A percentile compares a stretch with the other conserved stretches of the same genome.
phyloP scores from a whole-genome alignment of 208 protist species.

The Leishmania arabica region DNA sequence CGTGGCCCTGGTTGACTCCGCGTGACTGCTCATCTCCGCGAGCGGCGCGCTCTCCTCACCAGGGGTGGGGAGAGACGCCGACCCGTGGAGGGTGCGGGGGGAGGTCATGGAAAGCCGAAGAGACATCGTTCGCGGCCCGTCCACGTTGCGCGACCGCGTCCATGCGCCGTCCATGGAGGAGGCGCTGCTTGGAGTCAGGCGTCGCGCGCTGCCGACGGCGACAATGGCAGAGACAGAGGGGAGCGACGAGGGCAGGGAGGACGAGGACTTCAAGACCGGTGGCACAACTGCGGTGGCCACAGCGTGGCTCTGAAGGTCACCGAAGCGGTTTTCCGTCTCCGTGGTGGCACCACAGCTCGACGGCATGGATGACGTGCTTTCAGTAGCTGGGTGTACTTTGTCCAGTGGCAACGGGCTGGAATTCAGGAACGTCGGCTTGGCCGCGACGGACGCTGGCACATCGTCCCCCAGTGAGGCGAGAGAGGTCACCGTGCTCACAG shows the following conservation, averaged over 20 bases:
- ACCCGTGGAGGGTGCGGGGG: neutral
- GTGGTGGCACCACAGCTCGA: slow-evolving; percentile 10
- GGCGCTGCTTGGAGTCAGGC: neutral
- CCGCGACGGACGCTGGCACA: neutral
- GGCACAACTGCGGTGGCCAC: neutral
- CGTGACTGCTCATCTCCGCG: neutral
- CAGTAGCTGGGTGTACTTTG: neutral
- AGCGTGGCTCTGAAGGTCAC: neutral
- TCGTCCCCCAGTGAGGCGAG: neutral
- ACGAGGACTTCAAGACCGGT: neutral
- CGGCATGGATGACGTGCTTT: slow-evolving; percentile 1
- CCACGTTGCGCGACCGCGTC: neutral
- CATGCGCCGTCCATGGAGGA: neutral
- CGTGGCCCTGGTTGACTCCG: neutral
- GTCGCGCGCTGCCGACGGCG: neutral
- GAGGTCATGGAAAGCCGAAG: neutral
- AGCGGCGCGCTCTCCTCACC: neutral
- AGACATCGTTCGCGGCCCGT: neutral
- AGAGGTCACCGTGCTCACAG: neutral
- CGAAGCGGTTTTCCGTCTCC: neutral
- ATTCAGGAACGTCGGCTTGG: neutral
- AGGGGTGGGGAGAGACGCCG: neutral
- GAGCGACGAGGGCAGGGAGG: neutral
- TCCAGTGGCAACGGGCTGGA: neutral
- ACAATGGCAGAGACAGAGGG: too few species aligned